Evolutionary conservation across 768 basidiomycete genomes (phyloP).

Genomic region (Basidioascus undulatus): DNA sequence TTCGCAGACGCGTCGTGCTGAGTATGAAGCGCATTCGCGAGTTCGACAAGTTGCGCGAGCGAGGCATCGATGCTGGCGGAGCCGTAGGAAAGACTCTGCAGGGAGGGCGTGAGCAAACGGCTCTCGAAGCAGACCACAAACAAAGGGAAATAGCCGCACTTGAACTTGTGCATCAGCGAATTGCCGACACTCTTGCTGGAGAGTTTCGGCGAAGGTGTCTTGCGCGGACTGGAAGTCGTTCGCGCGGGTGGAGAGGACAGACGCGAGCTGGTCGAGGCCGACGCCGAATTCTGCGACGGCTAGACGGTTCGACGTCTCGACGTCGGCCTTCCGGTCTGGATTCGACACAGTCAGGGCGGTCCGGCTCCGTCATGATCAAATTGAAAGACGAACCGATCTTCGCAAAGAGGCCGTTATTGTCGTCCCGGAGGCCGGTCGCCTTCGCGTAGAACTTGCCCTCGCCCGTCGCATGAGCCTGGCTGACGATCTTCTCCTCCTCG

Average conservation of each 20-base stretch:
- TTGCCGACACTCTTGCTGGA: slow-evolving; percentile 33
- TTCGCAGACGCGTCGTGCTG: no score
- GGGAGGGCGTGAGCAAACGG: slow-evolving; percentile 22
- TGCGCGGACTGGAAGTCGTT: slow-evolving; percentile 36
- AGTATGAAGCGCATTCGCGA: no score
- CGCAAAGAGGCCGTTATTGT: slow-evolving; percentile 38
- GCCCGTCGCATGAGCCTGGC: slow-evolving; percentile 49
- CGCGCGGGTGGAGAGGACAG: slow-evolving; percentile 32
- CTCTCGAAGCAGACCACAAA: neutral
- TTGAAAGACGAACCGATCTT: slow-evolving; percentile 42
- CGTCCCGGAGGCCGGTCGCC: slow-evolving; percentile 42
- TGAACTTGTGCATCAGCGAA: slow-evolving; percentile 35
- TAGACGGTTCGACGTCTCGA: slow-evolving; percentile 39
- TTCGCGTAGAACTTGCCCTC: slow-evolving; percentile 48
- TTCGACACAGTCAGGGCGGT: neutral
- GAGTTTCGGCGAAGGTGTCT: slow-evolving; percentile 27
- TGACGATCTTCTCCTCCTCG: slow-evolving; percentile 55
- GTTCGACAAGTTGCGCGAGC: no score
- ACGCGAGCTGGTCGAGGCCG: slow-evolving; percentile 30
- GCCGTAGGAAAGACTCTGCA: no score
- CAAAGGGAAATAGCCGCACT: slow-evolving; percentile 19
- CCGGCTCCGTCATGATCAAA: neutral
- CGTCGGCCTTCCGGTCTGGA: slow-evolving; percentile 45
- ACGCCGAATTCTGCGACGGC: slow-evolving; percentile 38
- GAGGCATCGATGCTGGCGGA: no score